These are phyloP conservation scores for Sugiyamaella sp. DNA, from an alignment of 1,139 yeast species.

Conservation along the genomic window DNA sequence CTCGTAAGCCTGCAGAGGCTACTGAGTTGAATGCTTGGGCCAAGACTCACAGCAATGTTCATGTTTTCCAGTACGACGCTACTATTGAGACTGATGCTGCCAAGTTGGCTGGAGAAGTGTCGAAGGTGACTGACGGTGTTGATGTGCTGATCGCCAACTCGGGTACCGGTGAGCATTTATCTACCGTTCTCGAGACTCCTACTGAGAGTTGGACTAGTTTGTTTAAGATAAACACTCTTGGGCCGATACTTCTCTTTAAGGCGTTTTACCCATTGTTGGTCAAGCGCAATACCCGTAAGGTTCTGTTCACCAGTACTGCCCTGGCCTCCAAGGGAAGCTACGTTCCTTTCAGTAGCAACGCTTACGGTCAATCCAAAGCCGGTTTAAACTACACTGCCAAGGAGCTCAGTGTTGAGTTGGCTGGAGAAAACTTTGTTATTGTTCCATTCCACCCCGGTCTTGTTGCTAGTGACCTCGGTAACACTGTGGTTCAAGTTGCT, in stretches of 20 bases:
- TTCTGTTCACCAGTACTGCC: conserved; percentile 33
- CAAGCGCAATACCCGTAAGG: conserved; percentile 29
- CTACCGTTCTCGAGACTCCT: conserved; percentile 13
- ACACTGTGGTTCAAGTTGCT: conserved; percentile 9
- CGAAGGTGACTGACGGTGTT: conserved; percentile 17
- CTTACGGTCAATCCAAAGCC: conserved; percentile 24
- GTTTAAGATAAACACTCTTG: conserved; percentile 24
- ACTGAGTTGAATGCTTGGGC: conserved; percentile 16
- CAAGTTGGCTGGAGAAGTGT: conserved; percentile 32
- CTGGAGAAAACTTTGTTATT: conserved; percentile 35
- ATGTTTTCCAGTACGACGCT: conserved; percentile 20
- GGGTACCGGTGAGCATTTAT: conserved; percentile 14
- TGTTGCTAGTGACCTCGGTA: conserved; percentile 40
- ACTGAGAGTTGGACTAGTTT: conserved; percentile 1
- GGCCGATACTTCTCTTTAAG: conserved; percentile 14
- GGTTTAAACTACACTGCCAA: conserved; percentile 22
- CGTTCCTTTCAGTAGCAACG: conserved; percentile 22
- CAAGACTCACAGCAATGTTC: conserved; percentile 17
- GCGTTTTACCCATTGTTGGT: conserved; percentile 12
- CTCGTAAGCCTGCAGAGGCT: conserved; percentile 16
- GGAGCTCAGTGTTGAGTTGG: conserved; percentile 27
- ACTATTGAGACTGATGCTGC: conserved; percentile 12
- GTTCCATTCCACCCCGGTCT: conserved; percentile 43
- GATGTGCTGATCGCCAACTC: conserved; percentile 23
- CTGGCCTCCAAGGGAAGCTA: conserved; percentile 36